These are phyloP conservation scores for Lonicera japonica DNA, from an alignment of 129 eudicot genomes.

Conservation along the genomic window DNA sequence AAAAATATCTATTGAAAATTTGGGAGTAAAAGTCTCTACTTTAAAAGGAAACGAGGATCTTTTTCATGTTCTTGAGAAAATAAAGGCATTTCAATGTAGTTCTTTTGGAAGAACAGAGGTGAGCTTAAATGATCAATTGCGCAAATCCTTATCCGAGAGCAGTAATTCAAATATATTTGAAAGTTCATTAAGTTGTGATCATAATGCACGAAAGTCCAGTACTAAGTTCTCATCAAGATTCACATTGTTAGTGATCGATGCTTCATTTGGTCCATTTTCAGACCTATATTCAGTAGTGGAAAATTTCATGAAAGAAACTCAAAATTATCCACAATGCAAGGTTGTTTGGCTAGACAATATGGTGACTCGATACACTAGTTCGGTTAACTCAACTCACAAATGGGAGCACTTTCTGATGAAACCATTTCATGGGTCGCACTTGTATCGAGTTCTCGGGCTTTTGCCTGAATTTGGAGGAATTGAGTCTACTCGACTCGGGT, in stretches of 20 bases:
- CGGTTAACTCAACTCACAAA: not conserved
- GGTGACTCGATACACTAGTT: too few relatives aligned
- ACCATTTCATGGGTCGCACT: conserved; percentile 16
- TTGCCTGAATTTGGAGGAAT: conserved; percentile 16
- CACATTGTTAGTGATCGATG: conserved; percentile 14
- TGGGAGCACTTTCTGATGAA: not conserved
- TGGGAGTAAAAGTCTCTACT: conserved; percentile 11
- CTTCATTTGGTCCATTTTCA: not conserved
- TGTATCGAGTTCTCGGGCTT: conserved; percentile 5
- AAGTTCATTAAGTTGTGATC: not conserved
- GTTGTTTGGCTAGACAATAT: conserved; percentile 15
- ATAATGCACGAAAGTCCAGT: not conserved
- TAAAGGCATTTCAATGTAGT: not conserved
- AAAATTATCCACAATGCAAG: not conserved
- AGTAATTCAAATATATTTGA: conserved; percentile 1
- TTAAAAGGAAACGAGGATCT: conserved; percentile 4
- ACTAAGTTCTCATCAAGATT: not conserved
- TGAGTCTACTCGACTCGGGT: not conserved
- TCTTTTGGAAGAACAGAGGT: not conserved
- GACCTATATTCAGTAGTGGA: conserved; percentile 7
- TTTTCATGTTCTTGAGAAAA: not conserved
- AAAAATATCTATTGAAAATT: not conserved
- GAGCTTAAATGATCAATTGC: not conserved
- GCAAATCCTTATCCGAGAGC: not conserved
- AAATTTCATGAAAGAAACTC: conserved; percentile 1